Percentiles rank a stretch among this genome's conserved stretches.
phyloP scores from a whole-genome alignment of 2,329 filamentous ascomycete species.

The Xylariaceae sp. region DNA sequence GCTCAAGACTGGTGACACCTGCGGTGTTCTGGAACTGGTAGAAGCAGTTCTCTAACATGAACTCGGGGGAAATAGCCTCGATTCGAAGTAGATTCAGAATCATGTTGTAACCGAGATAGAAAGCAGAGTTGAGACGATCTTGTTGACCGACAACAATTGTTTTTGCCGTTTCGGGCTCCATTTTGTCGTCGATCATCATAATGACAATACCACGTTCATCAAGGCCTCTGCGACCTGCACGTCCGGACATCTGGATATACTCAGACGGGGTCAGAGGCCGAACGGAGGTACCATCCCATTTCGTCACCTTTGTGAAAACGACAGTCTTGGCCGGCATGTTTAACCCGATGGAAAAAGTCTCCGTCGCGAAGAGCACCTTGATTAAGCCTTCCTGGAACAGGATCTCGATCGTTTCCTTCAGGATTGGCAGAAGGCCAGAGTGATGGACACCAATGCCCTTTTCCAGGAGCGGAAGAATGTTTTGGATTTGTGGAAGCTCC shows the following conservation, averaged over 20 bases:
- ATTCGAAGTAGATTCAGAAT: constrained; percentile 94
- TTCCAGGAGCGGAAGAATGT: constrained; percentile 85
- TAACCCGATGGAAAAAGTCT: constrained; percentile 96
- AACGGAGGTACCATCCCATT: constrained; percentile 82
- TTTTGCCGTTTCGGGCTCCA: constrained; percentile 92
- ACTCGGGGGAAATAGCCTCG: constrained; percentile 98
- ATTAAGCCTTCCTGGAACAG: constrained; percentile 97
- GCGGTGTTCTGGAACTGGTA: constrained; percentile 97
- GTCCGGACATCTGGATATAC: constrained; percentile 98
- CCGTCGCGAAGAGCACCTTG: constrained; percentile 96
- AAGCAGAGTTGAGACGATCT: constrained; percentile 95
- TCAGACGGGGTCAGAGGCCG: constrained; percentile 92
- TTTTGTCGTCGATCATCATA: constrained; percentile 98
- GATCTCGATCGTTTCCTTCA: constrained; percentile 99
- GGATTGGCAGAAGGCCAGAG: constrained; percentile 88
- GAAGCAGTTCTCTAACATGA: constrained; percentile 98
- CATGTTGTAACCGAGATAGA: constrained; percentile 99
- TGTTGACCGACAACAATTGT: constrained; percentile 95
- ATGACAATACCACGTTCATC: constrained; percentile 98
- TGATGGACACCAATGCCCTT: constrained; percentile 97
- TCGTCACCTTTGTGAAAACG: constrained; percentile 95
- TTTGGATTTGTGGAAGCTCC: constrained; percentile 83
- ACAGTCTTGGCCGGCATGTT: constrained; percentile 99
- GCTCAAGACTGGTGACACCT: constrained; percentile 81
- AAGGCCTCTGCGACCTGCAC: constrained; percentile 93